Base-by-base conservation (phyloP, 371 early-diverging fungal genomes). In the Furculomyces boomerangus region DNA sequence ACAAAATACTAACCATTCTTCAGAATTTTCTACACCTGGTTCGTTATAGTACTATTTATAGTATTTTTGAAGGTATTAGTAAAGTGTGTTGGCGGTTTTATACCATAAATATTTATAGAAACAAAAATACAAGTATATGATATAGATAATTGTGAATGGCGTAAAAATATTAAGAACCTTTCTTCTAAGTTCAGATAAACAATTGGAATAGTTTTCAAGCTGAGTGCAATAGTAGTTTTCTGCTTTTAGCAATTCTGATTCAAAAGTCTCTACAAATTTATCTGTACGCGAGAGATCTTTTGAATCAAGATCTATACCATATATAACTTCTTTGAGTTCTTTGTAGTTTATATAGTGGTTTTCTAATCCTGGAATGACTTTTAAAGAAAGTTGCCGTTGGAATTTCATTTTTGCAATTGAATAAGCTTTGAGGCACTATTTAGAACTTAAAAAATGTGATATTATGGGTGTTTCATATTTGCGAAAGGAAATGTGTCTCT, bases 391-490 rank as follows among this genome's bases (percentile, higher is more conserved):
- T 43, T 79, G 80, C 61, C 76, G 75, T 50, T 73, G 72, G 63
- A 77, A 78, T 68, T 76, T 78, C 76, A 78, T 79, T 31, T 8
- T 51, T 20, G n/a, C n/a, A n/a, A n/a, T n/a, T n/a, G n/a, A n/a
- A n/a, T n/a, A n/a, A n/a, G n/a, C n/a, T n/a, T n/a, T n/a, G n/a
- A n/a, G n/a, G n/a, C n/a, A n/a, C n/a, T n/a, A n/a, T n/a, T n/a
- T n/a, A n/a, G n/a, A n/a, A n/a, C n/a, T n/a, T n/a, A n/a, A n/a
- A n/a, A n/a, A n/a, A n/a, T n/a, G n/a, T n/a, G n/a, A n/a, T n/a
- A n/a, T n/a, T n/a, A n/a, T n/a, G n/a, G n/a, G n/a, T n/a, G n/a
- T n/a, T n/a, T n/a, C n/a, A n/a, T n/a, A n/a, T n/a, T n/a, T n/a
- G n/a, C n/a, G n/a, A n/a, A n/a, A n/a, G n/a, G n/a, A n/a, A n/a